Percentiles rank a stretch among this genome's conserved stretches.
phyloP scores from a whole-genome alignment of 2,329 filamentous ascomycete species.

The Penicillium sp. region DNA sequence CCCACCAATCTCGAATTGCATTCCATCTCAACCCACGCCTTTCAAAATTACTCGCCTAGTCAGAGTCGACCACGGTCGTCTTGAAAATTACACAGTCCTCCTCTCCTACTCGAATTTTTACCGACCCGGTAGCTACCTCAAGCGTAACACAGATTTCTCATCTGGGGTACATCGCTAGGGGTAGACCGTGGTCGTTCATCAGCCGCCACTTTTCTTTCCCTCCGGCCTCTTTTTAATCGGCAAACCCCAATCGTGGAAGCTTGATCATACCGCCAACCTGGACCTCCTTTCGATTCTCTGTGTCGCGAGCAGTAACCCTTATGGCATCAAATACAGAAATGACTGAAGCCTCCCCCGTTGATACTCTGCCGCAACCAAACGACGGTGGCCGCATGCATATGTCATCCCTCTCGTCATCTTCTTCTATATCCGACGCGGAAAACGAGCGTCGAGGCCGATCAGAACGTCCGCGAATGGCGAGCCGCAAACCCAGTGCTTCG shows the following conservation, averaged over 20 bases:
- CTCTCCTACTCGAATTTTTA: slow-evolving; percentile 5
- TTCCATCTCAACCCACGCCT: slow-evolving; percentile 2
- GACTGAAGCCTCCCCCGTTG: slow-evolving; percentile 41
- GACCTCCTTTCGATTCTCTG: slow-evolving; percentile 20
- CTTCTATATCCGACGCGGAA: slow-evolving; percentile 51
- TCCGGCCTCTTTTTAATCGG: neutral
- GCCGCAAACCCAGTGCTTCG: slow-evolving; percentile 76
- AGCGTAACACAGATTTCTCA: slow-evolving; percentile 39
- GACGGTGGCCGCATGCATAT: slow-evolving; percentile 42
- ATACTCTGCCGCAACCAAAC: slow-evolving; percentile 42
- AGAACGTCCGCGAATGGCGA: slow-evolving; percentile 66
- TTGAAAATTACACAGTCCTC: slow-evolving; percentile 6
- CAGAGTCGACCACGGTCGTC: slow-evolving; percentile 12
- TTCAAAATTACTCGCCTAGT: slow-evolving; percentile 8
- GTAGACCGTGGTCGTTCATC: slow-evolving; percentile 33
- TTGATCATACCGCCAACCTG: slow-evolving; percentile 21
- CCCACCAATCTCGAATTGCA: slow-evolving; percentile 9
- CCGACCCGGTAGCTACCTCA: slow-evolving; percentile 38
- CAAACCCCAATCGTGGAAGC: slow-evolving; percentile 1
- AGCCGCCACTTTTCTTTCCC: neutral
- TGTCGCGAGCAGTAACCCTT: slow-evolving; percentile 23
- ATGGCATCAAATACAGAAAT: slow-evolving; percentile 41
- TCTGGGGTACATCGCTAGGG: slow-evolving; percentile 42
- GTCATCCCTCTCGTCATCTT: slow-evolving; percentile 47
- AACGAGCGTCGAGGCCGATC: slow-evolving; percentile 46